A percentile compares a stretch with the other conserved stretches of the same genome.
Conservation (phyloP, 2,329 filamentous ascomycete species). For the Madurella fahalii region DNA sequence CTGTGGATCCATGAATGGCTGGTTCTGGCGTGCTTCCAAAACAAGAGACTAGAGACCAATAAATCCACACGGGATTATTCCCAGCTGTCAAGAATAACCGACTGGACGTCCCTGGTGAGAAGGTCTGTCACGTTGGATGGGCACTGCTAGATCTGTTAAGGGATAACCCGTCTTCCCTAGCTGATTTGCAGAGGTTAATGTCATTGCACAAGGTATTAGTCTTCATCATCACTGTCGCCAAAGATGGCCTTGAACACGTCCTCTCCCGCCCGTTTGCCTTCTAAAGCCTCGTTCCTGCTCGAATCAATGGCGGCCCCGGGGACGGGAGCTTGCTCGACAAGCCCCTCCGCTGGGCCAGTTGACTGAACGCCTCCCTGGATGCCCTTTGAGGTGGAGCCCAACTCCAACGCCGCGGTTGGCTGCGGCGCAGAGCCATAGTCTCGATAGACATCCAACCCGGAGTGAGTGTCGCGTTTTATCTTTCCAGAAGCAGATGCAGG, state of each 20-base stretch:
- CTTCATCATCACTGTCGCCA: slow-evolving; percentile 75
- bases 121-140: no score
- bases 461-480: slow-evolving; percentile 13
- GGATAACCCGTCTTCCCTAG: neutral
- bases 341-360: slow-evolving; percentile 4
- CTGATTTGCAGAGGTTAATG: neutral
- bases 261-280: slow-evolving; percentile 69
- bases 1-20: no score
- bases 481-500: slow-evolving; percentile 23
- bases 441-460: slow-evolving; percentile 21
- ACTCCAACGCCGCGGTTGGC: slow-evolving; percentile 13
- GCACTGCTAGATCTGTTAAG: no score
- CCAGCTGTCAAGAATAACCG: no score
- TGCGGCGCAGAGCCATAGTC: slow-evolving; percentile 15
- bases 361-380: neutral
- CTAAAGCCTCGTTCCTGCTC: slow-evolving; percentile 73
- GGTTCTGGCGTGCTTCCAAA: no score
- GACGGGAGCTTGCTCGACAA: slow-evolving; percentile 7
- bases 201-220: slow-evolving; percentile 8
- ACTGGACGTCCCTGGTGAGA: no score
- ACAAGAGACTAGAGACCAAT: no score
- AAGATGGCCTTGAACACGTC: slow-evolving; percentile 91
- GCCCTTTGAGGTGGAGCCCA: slow-evolving; percentile 5
- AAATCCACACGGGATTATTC: no score
- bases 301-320: slow-evolving; percentile 52